Conservation (phyloP, 2,329 filamentous ascomycete species). For the Pyrenochaeta sp. region DNA sequence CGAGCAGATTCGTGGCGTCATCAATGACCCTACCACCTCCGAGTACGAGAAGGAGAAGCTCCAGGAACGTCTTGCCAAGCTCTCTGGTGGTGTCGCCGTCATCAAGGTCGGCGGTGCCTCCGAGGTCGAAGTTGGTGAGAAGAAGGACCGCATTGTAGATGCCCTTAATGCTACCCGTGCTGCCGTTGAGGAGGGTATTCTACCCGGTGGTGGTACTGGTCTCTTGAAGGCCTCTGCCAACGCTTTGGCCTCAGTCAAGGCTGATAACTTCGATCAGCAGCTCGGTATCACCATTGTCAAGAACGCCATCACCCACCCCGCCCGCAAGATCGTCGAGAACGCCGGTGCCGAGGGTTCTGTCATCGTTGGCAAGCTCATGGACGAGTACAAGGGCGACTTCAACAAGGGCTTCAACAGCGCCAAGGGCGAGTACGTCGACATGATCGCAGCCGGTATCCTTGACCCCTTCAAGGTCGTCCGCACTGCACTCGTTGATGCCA, state of each 20-base stretch:
- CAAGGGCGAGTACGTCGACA: constrained; percentile 98
- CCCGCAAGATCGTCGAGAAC: constrained; percentile 96
- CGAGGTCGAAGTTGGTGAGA: constrained; percentile 98
- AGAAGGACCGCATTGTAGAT: constrained; percentile 99
- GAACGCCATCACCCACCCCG: constrained; percentile 95
- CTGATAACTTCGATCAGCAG: constrained; percentile 98
- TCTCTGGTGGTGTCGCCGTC: constrained; percentile 97
- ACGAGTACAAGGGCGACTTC: constrained; percentile 91
- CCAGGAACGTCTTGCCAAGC: constrained; percentile 98
- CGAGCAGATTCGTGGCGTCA: constrained; percentile 98
- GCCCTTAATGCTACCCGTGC: constrained; percentile 97
- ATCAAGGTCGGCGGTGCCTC: constrained; percentile 99
- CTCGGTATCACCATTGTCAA: constrained; percentile 97
- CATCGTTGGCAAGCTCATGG: constrained; percentile 95
- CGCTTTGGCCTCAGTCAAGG: constrained; percentile 82
- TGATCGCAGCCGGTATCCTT: constrained; percentile 96
- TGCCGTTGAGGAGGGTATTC: constrained; percentile 98
- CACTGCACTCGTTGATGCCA: constrained; percentile 92
- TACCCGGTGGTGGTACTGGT: constrained; percentile 97
- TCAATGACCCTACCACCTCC: constrained; percentile 89
- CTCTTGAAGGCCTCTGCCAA: constrained; percentile 96
- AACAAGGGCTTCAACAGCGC: constrained; percentile 97
- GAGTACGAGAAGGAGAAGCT: constrained; percentile 99
- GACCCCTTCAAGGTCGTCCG: constrained; percentile 99
- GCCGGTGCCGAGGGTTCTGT: constrained; percentile 95